A percentile compares a stretch with the other conserved stretches of the same genome.
Conservation (phyloP, 2,329 filamentous ascomycete species). For the Colletotrichum sp. region DNA sequence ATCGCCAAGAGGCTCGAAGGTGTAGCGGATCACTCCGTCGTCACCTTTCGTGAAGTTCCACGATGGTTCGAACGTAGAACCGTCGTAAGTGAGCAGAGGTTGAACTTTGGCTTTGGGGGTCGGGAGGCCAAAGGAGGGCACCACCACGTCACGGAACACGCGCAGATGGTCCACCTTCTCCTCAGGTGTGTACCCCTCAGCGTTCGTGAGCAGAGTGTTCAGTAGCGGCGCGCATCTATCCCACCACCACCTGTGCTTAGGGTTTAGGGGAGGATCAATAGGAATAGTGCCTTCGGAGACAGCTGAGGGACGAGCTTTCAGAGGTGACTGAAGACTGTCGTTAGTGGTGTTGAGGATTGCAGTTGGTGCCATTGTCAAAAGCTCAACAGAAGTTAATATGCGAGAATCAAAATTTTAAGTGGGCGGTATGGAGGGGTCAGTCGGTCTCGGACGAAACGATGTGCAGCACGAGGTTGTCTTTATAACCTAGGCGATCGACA, state of each 20-base stretch:
- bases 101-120: not conserved
- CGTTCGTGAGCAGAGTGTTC: conserved; percentile 2
- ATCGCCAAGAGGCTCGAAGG: conserved; percentile 8
- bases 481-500: not conserved
- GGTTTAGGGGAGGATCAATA: conserved; percentile 3
- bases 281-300: not conserved
- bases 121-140: conserved; percentile 5
- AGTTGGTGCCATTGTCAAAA: not conserved
- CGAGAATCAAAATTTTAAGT: not conserved
- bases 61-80: conserved; percentile 7
- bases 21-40: conserved; percentile 1
- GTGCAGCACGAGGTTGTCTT: not conserved
- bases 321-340: not conserved
- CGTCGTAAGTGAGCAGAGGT: conserved; percentile 10
- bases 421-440: not conserved
- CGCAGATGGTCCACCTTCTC: conserved; percentile 15
- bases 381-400: not conserved
- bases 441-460: not conserved
- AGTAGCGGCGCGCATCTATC: conserved; percentile 3
- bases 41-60: conserved; percentile 12
- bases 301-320: not conserved
- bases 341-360: not conserved
- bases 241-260: conserved; percentile 8
- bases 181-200: conserved; percentile 1
- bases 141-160: conserved; percentile 15